Evolutionary conservation across 2,329 filamentous ascomycete genomes (phyloP).

Genomic region (Colletotrichum sp.): DNA sequence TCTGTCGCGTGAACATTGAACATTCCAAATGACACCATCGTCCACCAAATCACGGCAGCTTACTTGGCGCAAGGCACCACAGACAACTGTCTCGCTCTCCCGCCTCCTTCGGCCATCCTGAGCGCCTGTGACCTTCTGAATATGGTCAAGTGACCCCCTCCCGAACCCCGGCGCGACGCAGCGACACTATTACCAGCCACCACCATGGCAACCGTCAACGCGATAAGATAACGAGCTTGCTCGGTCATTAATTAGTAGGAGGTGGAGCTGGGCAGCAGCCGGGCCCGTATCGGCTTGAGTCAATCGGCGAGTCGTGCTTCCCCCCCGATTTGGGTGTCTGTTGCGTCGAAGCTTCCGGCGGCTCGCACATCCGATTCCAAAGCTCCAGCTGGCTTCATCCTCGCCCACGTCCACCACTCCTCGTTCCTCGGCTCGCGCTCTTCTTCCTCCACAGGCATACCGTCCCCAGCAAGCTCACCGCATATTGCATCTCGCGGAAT

Average conservation of each 20-base stretch:
- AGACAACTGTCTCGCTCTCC: background rate
- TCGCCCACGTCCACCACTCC: background rate
- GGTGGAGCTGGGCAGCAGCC: background rate
- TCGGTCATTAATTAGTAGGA: background rate
- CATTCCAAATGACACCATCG: background rate
- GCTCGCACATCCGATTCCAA: background rate
- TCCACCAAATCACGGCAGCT: background rate
- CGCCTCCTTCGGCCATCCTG: background rate
- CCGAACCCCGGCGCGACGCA: background rate
- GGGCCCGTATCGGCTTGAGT: background rate
- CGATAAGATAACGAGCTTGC: constrained; percentile 5
- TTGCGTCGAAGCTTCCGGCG: constrained; percentile 1
- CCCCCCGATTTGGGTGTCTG: background rate
- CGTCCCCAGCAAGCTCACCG: background rate
- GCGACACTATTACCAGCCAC: background rate
- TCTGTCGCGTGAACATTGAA: background rate
- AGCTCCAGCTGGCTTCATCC: constrained; percentile 12
- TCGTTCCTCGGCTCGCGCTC: background rate
- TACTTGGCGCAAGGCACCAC: background rate
- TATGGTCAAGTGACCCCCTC: constrained; percentile 5
- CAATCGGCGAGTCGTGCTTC: background rate
- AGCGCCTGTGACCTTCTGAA: constrained; percentile 2
- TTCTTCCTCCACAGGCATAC: background rate
- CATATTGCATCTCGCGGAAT: background rate
- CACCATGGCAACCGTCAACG: background rate